phyloP scores from a whole-genome alignment of 805 yeast species.

The Pichia paraexigua region DNA sequence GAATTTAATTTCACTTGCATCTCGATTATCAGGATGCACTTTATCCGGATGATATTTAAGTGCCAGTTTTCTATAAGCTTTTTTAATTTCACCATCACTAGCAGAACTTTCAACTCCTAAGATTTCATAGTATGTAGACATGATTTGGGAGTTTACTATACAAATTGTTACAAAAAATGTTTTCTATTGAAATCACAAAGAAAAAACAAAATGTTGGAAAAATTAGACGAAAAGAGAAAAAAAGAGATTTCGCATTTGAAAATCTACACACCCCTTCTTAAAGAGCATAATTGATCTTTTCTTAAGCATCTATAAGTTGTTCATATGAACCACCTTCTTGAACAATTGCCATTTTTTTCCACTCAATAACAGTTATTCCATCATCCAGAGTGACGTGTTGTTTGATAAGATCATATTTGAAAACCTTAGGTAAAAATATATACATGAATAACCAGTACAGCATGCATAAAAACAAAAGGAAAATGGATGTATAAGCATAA shows the following conservation, averaged over 20 bases:
- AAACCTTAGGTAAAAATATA: constrained; percentile 36
- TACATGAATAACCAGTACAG: constrained; percentile 51
- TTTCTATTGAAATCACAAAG: neutral
- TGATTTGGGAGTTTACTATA: neutral
- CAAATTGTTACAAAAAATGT: neutral
- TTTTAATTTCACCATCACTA: constrained; percentile 61
- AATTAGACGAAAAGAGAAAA: too few species aligned
- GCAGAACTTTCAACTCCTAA: constrained; percentile 27
- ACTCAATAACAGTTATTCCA: constrained; percentile 1
- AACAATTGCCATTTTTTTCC: neutral
- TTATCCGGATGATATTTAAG: constrained; percentile 86
- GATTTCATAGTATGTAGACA: constrained; percentile 12
- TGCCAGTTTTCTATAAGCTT: constrained; percentile 81
- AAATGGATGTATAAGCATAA: constrained; percentile 39
- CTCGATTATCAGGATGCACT: constrained; percentile 41
- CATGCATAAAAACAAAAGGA: constrained; percentile 36
- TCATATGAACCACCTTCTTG: neutral
- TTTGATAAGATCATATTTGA: constrained; percentile 16
- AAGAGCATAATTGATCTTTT: neutral
- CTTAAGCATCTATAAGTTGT: neutral
- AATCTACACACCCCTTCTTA: neutral
- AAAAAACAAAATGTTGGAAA: neutral
- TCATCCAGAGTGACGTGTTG: neutral
- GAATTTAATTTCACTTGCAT: constrained; percentile 66
- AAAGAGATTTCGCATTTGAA: neutral